These are phyloP conservation scores for Vigna unguiculata DNA, from an alignment of 306 rosid species.

Conservation along the genomic window DNA sequence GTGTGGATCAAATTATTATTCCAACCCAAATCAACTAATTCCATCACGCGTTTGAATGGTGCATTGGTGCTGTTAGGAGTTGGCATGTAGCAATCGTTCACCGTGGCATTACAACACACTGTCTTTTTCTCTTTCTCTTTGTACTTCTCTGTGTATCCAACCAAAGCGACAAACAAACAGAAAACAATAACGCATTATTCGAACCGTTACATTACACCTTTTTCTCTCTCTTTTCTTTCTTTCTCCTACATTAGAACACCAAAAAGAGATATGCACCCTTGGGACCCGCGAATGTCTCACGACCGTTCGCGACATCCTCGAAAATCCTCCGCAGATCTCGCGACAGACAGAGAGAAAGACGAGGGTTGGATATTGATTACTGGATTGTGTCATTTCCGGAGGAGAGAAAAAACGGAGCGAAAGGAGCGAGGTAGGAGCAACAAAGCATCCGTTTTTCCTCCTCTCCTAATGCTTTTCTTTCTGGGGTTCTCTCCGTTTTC, in stretches of 20 bases:
- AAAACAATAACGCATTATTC: constrained; percentile 46
- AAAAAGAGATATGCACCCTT: constrained; percentile 52
- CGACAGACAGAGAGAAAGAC: constrained; percentile 20
- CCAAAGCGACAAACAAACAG: constrained; percentile 42
- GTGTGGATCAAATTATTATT: not conserved
- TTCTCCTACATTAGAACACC: constrained; percentile 41
- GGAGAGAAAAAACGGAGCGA: constrained; percentile 1
- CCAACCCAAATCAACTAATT: not conserved
- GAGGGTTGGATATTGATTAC: constrained; percentile 7
- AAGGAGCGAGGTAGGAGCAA: not conserved
- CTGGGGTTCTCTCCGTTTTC: constrained; percentile 24
- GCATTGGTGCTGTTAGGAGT: constrained; percentile 49
- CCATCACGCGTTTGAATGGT: constrained; percentile 14
- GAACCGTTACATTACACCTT: constrained; percentile 70
- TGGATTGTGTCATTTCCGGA: not conserved
- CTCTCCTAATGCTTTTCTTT: constrained; percentile 29
- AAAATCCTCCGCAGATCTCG: constrained; percentile 66
- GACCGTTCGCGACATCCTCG: constrained; percentile 56
- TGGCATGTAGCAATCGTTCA: constrained; percentile 42
- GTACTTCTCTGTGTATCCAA: constrained; percentile 21
- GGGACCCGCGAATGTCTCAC: constrained; percentile 74
- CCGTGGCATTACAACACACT: not conserved
- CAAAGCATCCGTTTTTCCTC: constrained; percentile 17
- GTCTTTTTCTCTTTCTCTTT: not conserved
- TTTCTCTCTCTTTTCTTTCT: constrained; percentile 13